phyloP scores from a whole-genome alignment of 768 basidiomycete species.

The Nidula microcarpa region DNA sequence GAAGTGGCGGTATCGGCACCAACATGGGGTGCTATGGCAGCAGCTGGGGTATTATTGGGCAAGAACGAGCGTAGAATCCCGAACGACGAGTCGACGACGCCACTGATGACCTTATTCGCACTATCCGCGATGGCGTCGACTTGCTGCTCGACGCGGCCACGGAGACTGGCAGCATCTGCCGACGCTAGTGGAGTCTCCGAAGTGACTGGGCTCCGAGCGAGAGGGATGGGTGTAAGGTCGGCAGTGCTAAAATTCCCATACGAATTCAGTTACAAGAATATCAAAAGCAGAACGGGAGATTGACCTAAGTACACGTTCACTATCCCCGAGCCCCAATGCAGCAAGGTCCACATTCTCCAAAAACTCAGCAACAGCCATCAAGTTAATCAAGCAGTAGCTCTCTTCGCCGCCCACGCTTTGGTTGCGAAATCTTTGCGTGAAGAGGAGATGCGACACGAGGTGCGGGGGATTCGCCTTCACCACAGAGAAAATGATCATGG shows the following conservation, averaged over 20 bases:
- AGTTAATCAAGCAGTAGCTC: slow-evolving; percentile 89
- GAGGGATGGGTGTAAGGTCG: slow-evolving; percentile 78
- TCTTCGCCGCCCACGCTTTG: slow-evolving; percentile 74
- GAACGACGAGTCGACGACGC: slow-evolving; percentile 89
- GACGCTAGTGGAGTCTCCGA: slow-evolving; percentile 41
- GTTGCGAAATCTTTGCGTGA: slow-evolving; percentile 58
- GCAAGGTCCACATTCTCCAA: slow-evolving; percentile 91
- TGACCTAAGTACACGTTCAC: slow-evolving; percentile 55
- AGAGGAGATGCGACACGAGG: slow-evolving; percentile 68
- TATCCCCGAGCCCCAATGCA: slow-evolving; percentile 56
- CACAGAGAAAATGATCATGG: slow-evolving; percentile 90
- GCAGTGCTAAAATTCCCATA: slow-evolving; percentile 50
- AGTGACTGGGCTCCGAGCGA: slow-evolving; percentile 51
- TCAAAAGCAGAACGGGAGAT: slow-evolving; percentile 10
- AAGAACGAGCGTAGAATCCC: slow-evolving; percentile 81
- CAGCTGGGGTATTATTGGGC: slow-evolving; percentile 28
- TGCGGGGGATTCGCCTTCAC: slow-evolving; percentile 89
- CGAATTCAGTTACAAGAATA: neutral
- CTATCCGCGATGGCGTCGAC: slow-evolving; percentile 80
- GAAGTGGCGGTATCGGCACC: slow-evolving; percentile 7
- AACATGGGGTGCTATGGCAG: neutral
- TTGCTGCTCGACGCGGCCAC: slow-evolving; percentile 72
- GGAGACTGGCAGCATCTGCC: slow-evolving; percentile 53
- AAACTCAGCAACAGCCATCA: slow-evolving; percentile 95
- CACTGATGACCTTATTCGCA: slow-evolving; percentile 79